Percentiles rank a stretch among this genome's conserved stretches.
phyloP scores from a whole-genome alignment of 1,284 basidiomycete genomes.

The Waitea zeae region DNA sequence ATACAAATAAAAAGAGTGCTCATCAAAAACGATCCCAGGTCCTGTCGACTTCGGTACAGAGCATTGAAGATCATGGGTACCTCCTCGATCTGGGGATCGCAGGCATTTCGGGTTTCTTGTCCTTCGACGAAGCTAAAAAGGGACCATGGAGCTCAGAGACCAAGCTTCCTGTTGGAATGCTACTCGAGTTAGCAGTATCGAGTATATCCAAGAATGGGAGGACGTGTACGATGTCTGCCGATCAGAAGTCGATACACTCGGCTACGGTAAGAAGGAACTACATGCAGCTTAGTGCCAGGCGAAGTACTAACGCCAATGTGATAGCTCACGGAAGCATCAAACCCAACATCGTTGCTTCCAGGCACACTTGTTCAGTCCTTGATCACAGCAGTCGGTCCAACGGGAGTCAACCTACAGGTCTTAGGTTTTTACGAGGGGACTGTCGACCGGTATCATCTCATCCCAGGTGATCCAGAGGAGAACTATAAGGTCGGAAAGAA shows the following conservation, averaged over 20 bases:
- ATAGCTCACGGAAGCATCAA: conserved; percentile 61
- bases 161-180: conserved; percentile 43
- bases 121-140: conserved; percentile 46
- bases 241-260: conserved; percentile 24
- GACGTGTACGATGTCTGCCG: conserved; percentile 43
- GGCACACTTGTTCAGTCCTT: conserved; percentile 76
- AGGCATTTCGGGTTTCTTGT: conserved; percentile 63
- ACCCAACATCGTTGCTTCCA: conserved; percentile 72
- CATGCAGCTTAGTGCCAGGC: no score
- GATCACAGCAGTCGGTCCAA: conserved; percentile 64
- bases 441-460: conserved; percentile 72
- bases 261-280: conserved; percentile 31
- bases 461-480: conserved; percentile 26
- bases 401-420: conserved; percentile 80
- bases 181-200: conserved; percentile 49
- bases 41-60: conserved; percentile 64
- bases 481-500: conserved; percentile 72
- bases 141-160: conserved; percentile 19
- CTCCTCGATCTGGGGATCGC: conserved; percentile 73
- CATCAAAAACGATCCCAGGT: conserved; percentile 36
- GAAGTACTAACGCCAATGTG: conserved; percentile 3
- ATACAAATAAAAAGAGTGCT: conserved; percentile 5
- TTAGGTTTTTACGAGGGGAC: conserved; percentile 92
- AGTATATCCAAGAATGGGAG: conserved; percentile 55
- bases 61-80: conserved; percentile 92